These are phyloP conservation scores for Vitis vinifera DNA, from an alignment of 164 flowering plant genomes.

Conservation along the genomic window ASM3070453v1 NC_081822.1:10225001-10225500, in stretches of 20 bases:
- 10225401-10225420: slow-evolving; percentile 48
- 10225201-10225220: slow-evolving; percentile 15
- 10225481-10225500: slow-evolving; percentile 29
- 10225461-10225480: slow-evolving; percentile 36
- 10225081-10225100: too few relatives aligned
- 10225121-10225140: too few relatives aligned
- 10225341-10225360: slow-evolving; percentile 42
- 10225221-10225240: slow-evolving; percentile 16
- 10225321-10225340: slow-evolving; percentile 40
- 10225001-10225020: too few relatives aligned
- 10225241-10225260: slow-evolving; percentile 23
- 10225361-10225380: slow-evolving; percentile 67
- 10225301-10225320: slow-evolving; percentile 49
- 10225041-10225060: too few relatives aligned
- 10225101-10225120: too few relatives aligned
- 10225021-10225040: too few relatives aligned
- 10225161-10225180: too few relatives aligned
- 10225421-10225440: slow-evolving; percentile 67
- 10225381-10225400: slow-evolving; percentile 44
- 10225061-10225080: too few relatives aligned
- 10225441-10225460: slow-evolving; percentile 52
- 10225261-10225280: slow-evolving; percentile 43
- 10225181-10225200: too few relatives aligned
- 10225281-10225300: slow-evolving; percentile 36
- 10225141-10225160: too few relatives aligned